phyloP scores from a whole-genome alignment of 495 filamentous ascomycete genomes.

The Cladorrhinum samala region DNA sequence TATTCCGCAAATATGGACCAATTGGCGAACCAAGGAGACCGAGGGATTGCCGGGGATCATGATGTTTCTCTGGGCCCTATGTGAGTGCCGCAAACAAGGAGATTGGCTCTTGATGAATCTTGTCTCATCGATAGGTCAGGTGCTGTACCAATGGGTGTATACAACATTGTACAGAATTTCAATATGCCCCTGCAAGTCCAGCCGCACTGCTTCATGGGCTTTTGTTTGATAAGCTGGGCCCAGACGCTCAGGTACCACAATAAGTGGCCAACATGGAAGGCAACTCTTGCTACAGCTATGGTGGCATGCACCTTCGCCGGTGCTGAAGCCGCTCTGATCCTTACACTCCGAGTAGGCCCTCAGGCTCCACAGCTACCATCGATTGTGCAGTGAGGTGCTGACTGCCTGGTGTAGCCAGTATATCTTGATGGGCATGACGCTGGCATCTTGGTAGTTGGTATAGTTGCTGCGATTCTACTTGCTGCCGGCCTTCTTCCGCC shows the following conservation, averaged over 20 bases:
- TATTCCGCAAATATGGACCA: constrained; percentile 59
- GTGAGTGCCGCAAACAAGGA: constrained; percentile 43
- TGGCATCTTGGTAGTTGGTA: constrained; percentile 53
- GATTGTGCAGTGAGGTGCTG: not conserved
- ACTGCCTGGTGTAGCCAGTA: constrained; percentile 30
- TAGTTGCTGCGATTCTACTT: constrained; percentile 66
- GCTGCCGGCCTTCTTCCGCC: constrained; percentile 65
- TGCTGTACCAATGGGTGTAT: constrained; percentile 42
- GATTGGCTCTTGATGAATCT: no score
- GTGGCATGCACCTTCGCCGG: constrained; percentile 48
- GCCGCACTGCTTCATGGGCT: constrained; percentile 60
- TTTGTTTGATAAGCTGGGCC: constrained; percentile 60
- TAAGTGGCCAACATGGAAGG: constrained; percentile 47
- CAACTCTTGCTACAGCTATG: constrained; percentile 33
- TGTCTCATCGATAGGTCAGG: constrained; percentile 26
- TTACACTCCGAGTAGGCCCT: constrained; percentile 51
- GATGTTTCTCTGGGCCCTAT: constrained; percentile 70
- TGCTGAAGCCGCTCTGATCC: constrained; percentile 54
- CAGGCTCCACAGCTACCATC: not conserved
- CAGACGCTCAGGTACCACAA: constrained; percentile 59
- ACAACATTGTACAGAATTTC: constrained; percentile 53
- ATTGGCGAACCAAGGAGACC: constrained; percentile 62
- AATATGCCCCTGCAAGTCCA: constrained; percentile 72
- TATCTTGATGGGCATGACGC: constrained; percentile 47
- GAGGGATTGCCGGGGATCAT: constrained; percentile 65